Evolutionary conservation across 176 grass and related monocot species (phyloP), one percentile per base, ranked within the genome.

Genomic region (Typha latifolia): DNA sequence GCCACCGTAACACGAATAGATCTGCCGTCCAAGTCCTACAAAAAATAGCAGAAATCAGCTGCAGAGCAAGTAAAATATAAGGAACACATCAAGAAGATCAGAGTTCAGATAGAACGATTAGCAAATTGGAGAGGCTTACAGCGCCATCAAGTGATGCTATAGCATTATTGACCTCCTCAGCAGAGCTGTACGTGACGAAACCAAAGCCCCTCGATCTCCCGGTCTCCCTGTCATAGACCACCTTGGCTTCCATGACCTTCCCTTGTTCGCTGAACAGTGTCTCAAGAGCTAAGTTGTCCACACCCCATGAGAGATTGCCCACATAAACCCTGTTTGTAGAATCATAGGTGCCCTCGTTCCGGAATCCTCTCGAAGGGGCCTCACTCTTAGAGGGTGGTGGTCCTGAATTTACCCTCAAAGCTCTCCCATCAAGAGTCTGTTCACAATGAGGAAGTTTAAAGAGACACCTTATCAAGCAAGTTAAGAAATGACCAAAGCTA

Each of bases 171-270:
- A 92, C 89, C 59, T 93, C 94, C 0, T 77, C 66, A 1, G 78
- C 56, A 12, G 75, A 79, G 67, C 81, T 79, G 23, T 82, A 93
- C 21, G 94, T 99, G 27, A 99, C 89, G 64, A 99, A 99, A 32
- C 94, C 94, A 2, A 99, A 99, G 15, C 94, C 94, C 73, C 94
- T 90, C 27, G 94, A 99, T 75, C 94, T 74, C 62, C 94, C 94
- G 0, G 68, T 99, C 52, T 99, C 94, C 56, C 94, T 77, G 50
- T 99, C 94, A 2, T 79, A 90, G 70, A 99, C 82, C 18, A 99
- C 89, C 68, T 78, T 86, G 4, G 89, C 89, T 27, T 93, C 89
- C 34, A 93, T 19, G 55, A 99, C 94, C 12, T 74, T 82, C 18
- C 94, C 89, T 70, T 99, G 94, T 15, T 90, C 83, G 13, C 86